These are phyloP conservation scores for Pseudogymnoascus sp. DNA, from an alignment of 2,329 filamentous ascomycete species.

Conservation along the genomic window DNA sequence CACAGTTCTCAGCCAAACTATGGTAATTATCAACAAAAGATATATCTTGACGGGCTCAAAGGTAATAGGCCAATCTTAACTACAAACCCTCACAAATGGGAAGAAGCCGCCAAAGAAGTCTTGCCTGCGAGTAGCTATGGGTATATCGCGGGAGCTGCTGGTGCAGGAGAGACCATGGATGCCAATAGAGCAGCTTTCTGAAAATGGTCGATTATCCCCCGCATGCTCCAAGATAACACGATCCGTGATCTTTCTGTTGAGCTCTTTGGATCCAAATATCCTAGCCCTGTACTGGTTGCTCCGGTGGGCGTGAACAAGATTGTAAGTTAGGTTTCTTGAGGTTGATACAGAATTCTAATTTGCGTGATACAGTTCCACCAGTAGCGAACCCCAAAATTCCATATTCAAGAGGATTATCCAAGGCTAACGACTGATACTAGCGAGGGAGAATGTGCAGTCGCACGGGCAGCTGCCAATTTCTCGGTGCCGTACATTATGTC, in stretches of 20 bases:
- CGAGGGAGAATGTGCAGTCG: constrained; percentile 51
- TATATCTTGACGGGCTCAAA: not conserved
- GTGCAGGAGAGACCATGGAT: not conserved
- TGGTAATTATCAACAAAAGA: not conserved
- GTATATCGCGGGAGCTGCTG: not conserved
- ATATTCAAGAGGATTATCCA: not conserved
- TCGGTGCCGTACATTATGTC: constrained; percentile 53
- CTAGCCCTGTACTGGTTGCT: constrained; percentile 57
- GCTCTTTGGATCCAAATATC: constrained; percentile 54
- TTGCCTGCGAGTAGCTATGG: not conserved
- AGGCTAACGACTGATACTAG: constrained; percentile 47
- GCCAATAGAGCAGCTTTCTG: constrained; percentile 60
- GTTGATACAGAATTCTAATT: not conserved
- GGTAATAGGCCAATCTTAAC: not conserved
- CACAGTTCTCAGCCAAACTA: not conserved
- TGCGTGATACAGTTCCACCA: not conserved
- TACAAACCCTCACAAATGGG: not conserved
- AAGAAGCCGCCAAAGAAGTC: not conserved
- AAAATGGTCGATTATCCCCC: constrained; percentile 55
- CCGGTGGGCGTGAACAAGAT: constrained; percentile 57
- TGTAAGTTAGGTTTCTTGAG: not conserved
- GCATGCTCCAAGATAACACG: constrained; percentile 56
- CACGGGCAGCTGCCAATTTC: constrained; percentile 52
- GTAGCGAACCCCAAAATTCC: not conserved
- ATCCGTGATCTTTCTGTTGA: constrained; percentile 48